Percentiles rank a stretch among this genome's conserved stretches.
Conservation (phyloP, 2,329 filamentous ascomycete species). For the Aspergillus oerlinghausenensis region DNA sequence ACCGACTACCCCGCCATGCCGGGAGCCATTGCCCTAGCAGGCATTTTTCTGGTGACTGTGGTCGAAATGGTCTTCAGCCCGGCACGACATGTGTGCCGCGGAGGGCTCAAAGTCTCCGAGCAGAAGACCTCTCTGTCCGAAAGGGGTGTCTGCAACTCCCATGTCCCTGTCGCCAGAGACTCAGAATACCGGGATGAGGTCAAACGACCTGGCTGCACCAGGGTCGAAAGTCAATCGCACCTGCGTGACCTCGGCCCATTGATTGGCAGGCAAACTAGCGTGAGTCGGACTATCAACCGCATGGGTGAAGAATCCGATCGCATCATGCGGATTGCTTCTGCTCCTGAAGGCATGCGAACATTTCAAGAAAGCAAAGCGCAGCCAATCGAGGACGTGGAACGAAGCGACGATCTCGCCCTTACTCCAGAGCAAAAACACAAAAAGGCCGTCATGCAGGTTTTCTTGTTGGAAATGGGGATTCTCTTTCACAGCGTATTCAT, state of each 20-base stretch:
- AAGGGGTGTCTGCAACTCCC: background rate
- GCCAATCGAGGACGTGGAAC: slow-evolving; percentile 16
- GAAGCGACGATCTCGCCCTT: slow-evolving; percentile 12
- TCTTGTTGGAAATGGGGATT: slow-evolving; percentile 71
- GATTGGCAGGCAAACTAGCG: slow-evolving; percentile 24
- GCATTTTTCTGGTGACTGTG: slow-evolving; percentile 44
- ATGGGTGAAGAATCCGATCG: slow-evolving; percentile 22
- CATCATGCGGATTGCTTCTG: slow-evolving; percentile 19
- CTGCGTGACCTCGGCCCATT: slow-evolving; percentile 24
- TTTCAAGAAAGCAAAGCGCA: slow-evolving; percentile 14
- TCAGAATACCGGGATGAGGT: background rate
- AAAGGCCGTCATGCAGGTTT: slow-evolving; percentile 67
- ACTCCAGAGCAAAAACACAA: slow-evolving; percentile 44
- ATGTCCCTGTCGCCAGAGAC: background rate
- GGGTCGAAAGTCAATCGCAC: slow-evolving; percentile 13
- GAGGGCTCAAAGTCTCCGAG: slow-evolving; percentile 3
- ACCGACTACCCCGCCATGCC: slow-evolving; percentile 45
- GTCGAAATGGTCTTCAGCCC: slow-evolving; percentile 55
- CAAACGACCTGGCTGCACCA: background rate
- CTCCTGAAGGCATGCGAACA: slow-evolving; percentile 11
- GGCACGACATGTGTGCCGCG: slow-evolving; percentile 26
- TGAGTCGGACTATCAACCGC: slow-evolving; percentile 25
- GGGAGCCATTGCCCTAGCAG: slow-evolving; percentile 43
- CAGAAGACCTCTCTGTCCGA: background rate
- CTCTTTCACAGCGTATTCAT: slow-evolving; percentile 66